phyloP scores from a whole-genome alignment of 2,329 filamentous ascomycete genomes.

The Pyrenochaeta sp. region DNA sequence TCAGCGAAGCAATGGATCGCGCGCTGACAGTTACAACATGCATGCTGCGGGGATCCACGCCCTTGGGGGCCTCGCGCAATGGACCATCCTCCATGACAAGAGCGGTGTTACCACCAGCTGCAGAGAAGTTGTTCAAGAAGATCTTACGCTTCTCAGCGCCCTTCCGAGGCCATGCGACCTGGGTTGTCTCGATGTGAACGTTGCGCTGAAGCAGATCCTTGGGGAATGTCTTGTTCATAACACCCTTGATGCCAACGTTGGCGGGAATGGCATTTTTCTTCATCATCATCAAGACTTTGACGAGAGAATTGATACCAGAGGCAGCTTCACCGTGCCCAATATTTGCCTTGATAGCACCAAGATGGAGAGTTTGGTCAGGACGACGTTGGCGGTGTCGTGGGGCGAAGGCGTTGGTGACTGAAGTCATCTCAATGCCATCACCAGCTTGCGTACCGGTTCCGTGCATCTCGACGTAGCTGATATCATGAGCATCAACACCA shows the following conservation, averaged over 20 bases:
- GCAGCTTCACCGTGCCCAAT: conserved; percentile 63
- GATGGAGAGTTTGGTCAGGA: conserved; percentile 58
- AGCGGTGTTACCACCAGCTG: conserved; percentile 62
- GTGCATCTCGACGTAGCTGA: conserved; percentile 89
- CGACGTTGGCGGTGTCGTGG: conserved; percentile 59
- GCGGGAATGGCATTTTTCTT: conserved; percentile 62
- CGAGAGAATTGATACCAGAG: conserved; percentile 62
- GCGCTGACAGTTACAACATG: conserved; percentile 60
- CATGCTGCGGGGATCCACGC: conserved; percentile 55
- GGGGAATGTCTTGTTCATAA: conserved; percentile 63
- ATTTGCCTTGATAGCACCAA: conserved; percentile 64
- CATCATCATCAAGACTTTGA: conserved; percentile 63
- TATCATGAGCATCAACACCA: conserved; percentile 76
- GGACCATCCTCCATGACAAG: conserved; percentile 61
- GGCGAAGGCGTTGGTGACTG: conserved; percentile 71
- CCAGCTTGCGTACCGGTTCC: conserved; percentile 88
- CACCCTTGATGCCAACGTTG: conserved; percentile 63
- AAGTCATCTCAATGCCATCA: conserved; percentile 82
- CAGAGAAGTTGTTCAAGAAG: conserved; percentile 63
- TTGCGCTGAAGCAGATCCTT: conserved; percentile 61
- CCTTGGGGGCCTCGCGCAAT: conserved; percentile 49
- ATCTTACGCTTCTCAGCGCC: conserved; percentile 58
- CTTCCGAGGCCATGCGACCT: conserved; percentile 56
- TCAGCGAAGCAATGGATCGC: conserved; percentile 59
- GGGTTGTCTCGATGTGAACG: conserved; percentile 58